Evolutionary conservation across 1,284 basidiomycete genomes (phyloP).

Genomic region (Boletus subluridellus): DNA sequence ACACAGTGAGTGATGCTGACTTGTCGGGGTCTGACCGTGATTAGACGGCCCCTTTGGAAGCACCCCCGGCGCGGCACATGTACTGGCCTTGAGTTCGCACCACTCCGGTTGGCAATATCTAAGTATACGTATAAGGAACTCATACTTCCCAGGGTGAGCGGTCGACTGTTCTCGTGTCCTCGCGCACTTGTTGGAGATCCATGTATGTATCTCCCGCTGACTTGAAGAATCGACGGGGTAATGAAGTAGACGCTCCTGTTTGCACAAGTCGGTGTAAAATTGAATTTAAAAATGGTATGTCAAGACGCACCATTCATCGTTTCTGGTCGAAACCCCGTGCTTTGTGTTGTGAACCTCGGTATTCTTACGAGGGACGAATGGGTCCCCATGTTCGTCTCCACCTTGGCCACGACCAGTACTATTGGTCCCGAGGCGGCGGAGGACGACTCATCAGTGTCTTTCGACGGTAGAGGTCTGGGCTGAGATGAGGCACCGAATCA

Average conservation of each 20-base stretch:
- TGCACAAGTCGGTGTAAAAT: not conserved
- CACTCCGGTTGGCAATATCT: not conserved
- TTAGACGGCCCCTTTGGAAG: not conserved
- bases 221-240: not conserved
- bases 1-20: constrained; percentile 8
- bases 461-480: not conserved
- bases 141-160: not conserved
- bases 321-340: not conserved
- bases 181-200: not conserved
- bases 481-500: not conserved
- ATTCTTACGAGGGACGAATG: not conserved
- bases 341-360: not conserved
- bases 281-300: not conserved
- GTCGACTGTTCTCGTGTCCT: not conserved
- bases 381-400: not conserved
- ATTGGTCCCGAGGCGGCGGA: not conserved
- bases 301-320: not conserved
- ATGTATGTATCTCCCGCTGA: not conserved
- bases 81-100: not conserved
- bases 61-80: too few species aligned
- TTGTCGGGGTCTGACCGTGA: not conserved
- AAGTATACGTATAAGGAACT: not conserved
- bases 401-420: too few species aligned
- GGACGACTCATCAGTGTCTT: not conserved
- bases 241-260: not conserved